phyloP scores from a whole-genome alignment of 1,139 yeast species.

The Geotrichum carabidarum region DNA sequence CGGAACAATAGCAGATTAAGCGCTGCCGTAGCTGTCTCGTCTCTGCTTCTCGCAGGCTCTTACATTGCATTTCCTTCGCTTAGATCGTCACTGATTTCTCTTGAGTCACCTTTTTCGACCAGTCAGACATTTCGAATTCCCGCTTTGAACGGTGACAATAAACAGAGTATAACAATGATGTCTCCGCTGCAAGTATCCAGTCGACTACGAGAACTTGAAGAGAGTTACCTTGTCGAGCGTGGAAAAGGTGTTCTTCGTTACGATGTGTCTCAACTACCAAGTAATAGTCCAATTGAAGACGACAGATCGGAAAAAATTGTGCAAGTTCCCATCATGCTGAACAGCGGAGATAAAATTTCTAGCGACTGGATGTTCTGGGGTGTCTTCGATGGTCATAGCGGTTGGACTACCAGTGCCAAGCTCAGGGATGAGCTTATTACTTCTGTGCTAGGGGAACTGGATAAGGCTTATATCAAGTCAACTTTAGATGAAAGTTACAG shows the following conservation, averaged over 20 bases:
- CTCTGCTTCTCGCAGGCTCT: slow-evolving; percentile 16
- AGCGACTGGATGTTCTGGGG: slow-evolving; percentile 96
- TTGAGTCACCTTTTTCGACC: slow-evolving; percentile 17
- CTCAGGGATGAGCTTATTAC: slow-evolving; percentile 73
- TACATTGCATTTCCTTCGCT: slow-evolving; percentile 14
- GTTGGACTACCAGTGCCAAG: slow-evolving; percentile 87
- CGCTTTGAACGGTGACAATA: slow-evolving; percentile 12
- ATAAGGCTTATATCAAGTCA: slow-evolving; percentile 51
- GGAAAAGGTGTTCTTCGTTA: slow-evolving; percentile 91
- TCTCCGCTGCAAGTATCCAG: slow-evolving; percentile 71
- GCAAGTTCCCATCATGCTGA: slow-evolving; percentile 59
- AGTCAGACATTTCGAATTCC: slow-evolving; percentile 19
- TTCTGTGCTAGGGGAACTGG: slow-evolving; percentile 71
- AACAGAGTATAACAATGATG: slow-evolving; percentile 37
- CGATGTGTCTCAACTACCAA: slow-evolving; percentile 83
- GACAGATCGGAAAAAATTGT: slow-evolving; percentile 84
- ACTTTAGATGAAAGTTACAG: slow-evolving; percentile 37
- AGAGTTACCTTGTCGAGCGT: slow-evolving; percentile 71
- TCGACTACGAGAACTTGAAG: slow-evolving; percentile 68
- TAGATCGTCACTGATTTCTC: slow-evolving; percentile 7
- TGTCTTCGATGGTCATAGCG: slow-evolving; percentile 94
- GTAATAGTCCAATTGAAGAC: slow-evolving; percentile 93
- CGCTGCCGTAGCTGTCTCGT: slow-evolving; percentile 18
- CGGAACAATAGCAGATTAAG: neutral
- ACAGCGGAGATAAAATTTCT: slow-evolving; percentile 28